phyloP scores from a whole-genome alignment of 1,284 basidiomycete genomes.

The Coniferiporia sulphurascens region DNA sequence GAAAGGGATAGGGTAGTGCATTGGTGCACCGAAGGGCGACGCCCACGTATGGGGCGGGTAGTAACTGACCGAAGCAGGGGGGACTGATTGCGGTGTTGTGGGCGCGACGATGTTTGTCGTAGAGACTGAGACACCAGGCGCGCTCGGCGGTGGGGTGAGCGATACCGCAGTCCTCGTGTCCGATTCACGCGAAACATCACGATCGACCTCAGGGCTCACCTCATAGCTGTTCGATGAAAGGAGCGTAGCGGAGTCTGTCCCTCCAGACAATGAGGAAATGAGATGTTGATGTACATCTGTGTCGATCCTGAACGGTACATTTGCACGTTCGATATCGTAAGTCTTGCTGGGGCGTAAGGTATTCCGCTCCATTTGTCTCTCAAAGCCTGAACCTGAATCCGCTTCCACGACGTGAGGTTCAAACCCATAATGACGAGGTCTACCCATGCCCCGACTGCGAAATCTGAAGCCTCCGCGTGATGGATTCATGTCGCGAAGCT shows the following conservation, averaged over 20 bases:
- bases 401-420: neutral
- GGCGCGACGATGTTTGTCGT: conserved; percentile 25
- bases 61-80: conserved; percentile 36
- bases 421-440: conserved; percentile 3
- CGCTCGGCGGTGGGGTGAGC: conserved; percentile 22
- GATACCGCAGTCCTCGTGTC: conserved; percentile 29
- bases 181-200: conserved; percentile 5
- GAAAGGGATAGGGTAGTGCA: conserved; percentile 49
- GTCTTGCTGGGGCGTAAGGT: neutral
- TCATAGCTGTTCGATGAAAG: conserved; percentile 12
- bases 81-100: conserved; percentile 34
- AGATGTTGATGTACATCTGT: neutral
- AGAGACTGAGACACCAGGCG: conserved; percentile 20
- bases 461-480: conserved; percentile 23
- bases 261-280: conserved; percentile 5
- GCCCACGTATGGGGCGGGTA: conserved; percentile 51
- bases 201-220: neutral
- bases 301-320: conserved; percentile 1
- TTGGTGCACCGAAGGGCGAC: conserved; percentile 44
- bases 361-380: neutral
- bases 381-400: neutral
- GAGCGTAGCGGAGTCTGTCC: conserved; percentile 12
- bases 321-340: neutral
- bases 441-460: conserved; percentile 16
- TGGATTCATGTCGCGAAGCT: conserved; percentile 35